Conservation (phyloP, 176 grass and related monocot species). For the Zea mays region Zm-B73-REFERENCE-NAM-5.0 NC_050096.1:247890501-247891000, state of each 20-base stretch:
- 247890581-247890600: background rate
- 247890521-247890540: too few species aligned
- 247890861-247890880: constrained; percentile 1
- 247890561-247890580: background rate
- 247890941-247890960: background rate
- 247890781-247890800: constrained; percentile 91
- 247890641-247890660: background rate
- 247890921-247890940: background rate
- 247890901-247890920: background rate
- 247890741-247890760: constrained; percentile 11
- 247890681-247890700: background rate
- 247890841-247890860: constrained; percentile 51
- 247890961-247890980: background rate
- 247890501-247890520: too few species aligned
- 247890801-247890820: constrained; percentile 84
- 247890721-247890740: background rate
- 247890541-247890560: too few species aligned
- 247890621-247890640: background rate
- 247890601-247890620: background rate
- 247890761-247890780: constrained; percentile 50
- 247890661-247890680: background rate
- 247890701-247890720: background rate
- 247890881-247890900: background rate
- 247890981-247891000: background rate
- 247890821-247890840: constrained; percentile 81